Conservation (phyloP, 2,329 filamentous ascomycete species). For the Cercospora sp. region DNA sequence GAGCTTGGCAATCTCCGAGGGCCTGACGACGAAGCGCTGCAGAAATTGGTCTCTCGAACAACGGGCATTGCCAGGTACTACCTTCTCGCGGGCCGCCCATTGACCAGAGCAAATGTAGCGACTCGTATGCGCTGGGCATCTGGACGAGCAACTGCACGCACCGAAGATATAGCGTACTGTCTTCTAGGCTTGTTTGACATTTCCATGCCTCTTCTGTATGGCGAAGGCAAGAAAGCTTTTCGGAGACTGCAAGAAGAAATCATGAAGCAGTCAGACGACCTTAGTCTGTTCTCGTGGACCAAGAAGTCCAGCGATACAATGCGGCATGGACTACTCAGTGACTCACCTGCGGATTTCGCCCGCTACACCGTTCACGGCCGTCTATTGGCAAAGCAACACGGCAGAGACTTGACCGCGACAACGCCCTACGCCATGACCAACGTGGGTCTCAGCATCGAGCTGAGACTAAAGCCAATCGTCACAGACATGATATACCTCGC, state of each 20-base stretch:
- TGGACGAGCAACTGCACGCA: constrained; percentile 13
- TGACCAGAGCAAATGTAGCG: constrained; percentile 5
- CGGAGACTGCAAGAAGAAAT: constrained; percentile 18
- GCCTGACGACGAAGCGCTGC: background rate
- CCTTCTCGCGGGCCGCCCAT: background rate
- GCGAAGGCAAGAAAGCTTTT: constrained; percentile 27
- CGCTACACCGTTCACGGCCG: background rate
- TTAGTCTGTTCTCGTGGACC: constrained; percentile 6
- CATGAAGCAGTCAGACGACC: constrained; percentile 11
- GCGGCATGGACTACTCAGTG: background rate
- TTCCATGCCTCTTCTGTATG: constrained; percentile 49
- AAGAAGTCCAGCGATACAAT: background rate
- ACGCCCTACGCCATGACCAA: background rate
- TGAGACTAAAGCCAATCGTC: background rate
- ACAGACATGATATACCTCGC: background rate
- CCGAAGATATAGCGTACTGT: constrained; percentile 23
- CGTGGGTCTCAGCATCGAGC: background rate
- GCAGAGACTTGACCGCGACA: background rate
- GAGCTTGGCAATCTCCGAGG: constrained; percentile 1
- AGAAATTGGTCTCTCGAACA: background rate
- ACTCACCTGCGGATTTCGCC: background rate
- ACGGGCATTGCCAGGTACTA: background rate
- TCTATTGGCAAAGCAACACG: background rate
- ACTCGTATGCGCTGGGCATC: constrained; percentile 25
- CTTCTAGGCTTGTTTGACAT: constrained; percentile 42